A percentile compares a stretch with the other conserved stretches of the same genome.
phyloP scores from a whole-genome alignment of 2,329 filamentous ascomycete species.

The Fusarium euwallaceae region DNA sequence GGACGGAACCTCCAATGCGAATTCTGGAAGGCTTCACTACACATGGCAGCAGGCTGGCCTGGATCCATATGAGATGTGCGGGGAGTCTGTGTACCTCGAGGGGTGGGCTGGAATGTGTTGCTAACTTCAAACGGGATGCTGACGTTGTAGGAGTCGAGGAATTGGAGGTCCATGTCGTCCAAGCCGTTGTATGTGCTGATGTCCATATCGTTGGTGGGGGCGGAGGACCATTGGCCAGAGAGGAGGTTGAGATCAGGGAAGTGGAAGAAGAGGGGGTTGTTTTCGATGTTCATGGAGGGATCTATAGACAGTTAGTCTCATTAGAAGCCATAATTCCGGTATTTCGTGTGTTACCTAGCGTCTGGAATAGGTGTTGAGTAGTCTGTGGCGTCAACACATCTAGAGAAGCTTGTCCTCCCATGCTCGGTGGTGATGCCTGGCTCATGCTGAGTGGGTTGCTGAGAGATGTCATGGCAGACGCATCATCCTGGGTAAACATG shows the following conservation, averaged over 20 bases:
- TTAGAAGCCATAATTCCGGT: too few relatives aligned
- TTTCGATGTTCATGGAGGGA: conserved; percentile 6
- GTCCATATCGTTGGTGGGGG: conserved; percentile 7
- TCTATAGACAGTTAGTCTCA: conserved; percentile 14
- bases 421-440: conserved; percentile 3
- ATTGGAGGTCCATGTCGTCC: conserved; percentile 49
- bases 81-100: conserved; percentile 26
- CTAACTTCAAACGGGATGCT: conserved; percentile 48
- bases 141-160: conserved; percentile 50
- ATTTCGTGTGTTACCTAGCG: conserved; percentile 10
- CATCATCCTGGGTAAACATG: conserved; percentile 15
- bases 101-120: conserved; percentile 17
- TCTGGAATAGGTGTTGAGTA: conserved; percentile 22
- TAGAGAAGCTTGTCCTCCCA: conserved; percentile 17
- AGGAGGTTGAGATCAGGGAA: conserved; percentile 40
- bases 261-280: conserved; percentile 24
- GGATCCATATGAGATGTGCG: conserved; percentile 15
- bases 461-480: background rate
- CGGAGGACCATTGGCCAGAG: conserved; percentile 23
- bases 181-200: conserved; percentile 43
- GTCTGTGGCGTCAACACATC: conserved; percentile 28
- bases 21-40: conserved; percentile 44
- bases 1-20: conserved; percentile 50
- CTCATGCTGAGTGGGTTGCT: background rate
- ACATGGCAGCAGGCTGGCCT: conserved; percentile 34